Evolutionary conservation across 1,284 basidiomycete species (phyloP), one percentile per base, ranked within the genome.

Genomic region (Heterobasidion annosum): DNA sequence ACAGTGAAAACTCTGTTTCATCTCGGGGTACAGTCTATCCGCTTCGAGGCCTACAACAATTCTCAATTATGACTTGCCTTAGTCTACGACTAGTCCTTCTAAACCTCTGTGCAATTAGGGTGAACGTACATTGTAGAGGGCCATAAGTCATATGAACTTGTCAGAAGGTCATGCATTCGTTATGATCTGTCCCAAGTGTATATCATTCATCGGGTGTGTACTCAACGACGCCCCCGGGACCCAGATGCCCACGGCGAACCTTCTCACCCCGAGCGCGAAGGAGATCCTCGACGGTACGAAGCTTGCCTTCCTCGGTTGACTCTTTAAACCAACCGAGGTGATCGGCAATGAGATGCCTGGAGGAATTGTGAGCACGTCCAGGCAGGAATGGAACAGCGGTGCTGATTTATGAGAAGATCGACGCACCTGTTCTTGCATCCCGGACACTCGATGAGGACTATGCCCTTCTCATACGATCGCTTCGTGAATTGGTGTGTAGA

Each of bases 261-360:
- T 70, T 74, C 69, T 94, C 91, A 3, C 93, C 93, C 59, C 85
- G 87, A 0, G 79, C 82, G 16, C 74, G 74, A 58, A 96, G 68
- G 13, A 96, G 70, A 59, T 93, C 89, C 68, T 96, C 93, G 1
- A 97, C 74, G 1, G 86, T 96, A 57, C 73, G 79, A 47, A 87
- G 67, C 61, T 80, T 82, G 2, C 90, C 91, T 3, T 83, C 83
- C 56, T 84, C 73, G 0, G 87, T 91, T 48, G 77, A 75, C 42
- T 91, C 85, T 59, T 89, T 85, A 73, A 97, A 97, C 94, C 94
- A 97, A 1, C 91, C 91, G 13, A 97, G 70, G 64, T 97, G 85
- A 66, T 97, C 93, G 8, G 94, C 93, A 64, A 94, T 93, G 16
- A 93, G 73, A 70, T 93, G 91, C 48, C 91, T 91, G 58, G 3